Base-by-base conservation (phyloP, 1,284 basidiomycete species). In the Erythrobasidium hasegawianum region DNA sequence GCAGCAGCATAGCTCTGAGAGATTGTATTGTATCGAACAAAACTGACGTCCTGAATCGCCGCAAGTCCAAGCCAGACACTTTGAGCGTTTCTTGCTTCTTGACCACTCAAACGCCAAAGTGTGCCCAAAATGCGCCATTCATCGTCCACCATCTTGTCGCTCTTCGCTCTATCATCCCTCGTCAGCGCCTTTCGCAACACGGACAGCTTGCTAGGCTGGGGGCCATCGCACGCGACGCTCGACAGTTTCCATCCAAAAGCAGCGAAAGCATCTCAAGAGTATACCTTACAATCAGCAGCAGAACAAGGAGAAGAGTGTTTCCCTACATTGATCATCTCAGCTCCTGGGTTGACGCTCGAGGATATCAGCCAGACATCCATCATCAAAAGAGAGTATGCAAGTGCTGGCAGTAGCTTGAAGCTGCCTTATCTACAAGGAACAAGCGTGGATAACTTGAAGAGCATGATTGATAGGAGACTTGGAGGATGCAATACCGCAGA, bases 311-410 rank as follows among this genome's bases (percentile, higher is more conserved):
- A 65, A 53, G 45, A 38, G 26, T 65, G 62, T 26, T 26, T 65
- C 22, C 62, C 62, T n/a, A 47, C 62, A 14, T 55, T 65, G 20
- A 41, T 65, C n/a, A 45, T 65, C 0, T 65, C 62, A 10, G 62
- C 62, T 2, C 62, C 62, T 1, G 47, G 41, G 9, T 58, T 65
- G 26, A 49, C 55, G 43, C 39, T 47, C 14, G 62, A 65, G 18
- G 62, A 65, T 26, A 50, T 65, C 18, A 56, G 40, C 7, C 54
- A 49, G 45, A 16, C 45, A 41, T 10, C 38, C 62, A 11, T 57
- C 40, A 41, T 65, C 54, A 47, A 57, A 29, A 26, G 41, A 39
- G 27, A 39, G 62, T 65, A 52, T 43, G 41, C 18, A 18, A 26
- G 38, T 45, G 62, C 62, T 18, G 54, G 39, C 16, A 29, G 29